Base-by-base conservation (phyloP, 169 alveolate genomes). In the Cystoisospora suis region DNA sequence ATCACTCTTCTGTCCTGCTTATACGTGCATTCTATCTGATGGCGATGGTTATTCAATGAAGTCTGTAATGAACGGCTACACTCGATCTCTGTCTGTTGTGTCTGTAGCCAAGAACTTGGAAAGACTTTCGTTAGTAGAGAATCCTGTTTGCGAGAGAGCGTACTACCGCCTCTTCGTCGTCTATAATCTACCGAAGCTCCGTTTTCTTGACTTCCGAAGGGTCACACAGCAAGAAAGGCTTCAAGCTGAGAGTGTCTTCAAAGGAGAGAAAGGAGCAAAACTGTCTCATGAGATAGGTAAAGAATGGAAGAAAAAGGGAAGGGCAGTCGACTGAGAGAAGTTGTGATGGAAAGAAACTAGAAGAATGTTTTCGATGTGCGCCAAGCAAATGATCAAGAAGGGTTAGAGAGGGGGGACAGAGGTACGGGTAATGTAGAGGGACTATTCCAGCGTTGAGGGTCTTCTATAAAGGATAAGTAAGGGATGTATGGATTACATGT, bases 141-240 rank as follows among this genome's bases (percentile, higher is more conserved):
- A 94, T 59, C 95, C 93, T 29, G 96, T 94, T 53, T 65, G 80
- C 81, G 88, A 94, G 32, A 87, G 93, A 49, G 96, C 96, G 59
- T 90, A 94, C 87, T 96, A 94, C 90, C 88, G 96, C 46, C 93
- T 90, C 53, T 96, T 89, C 58, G 85, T 96, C 77, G 75, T 94
- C 38, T 91, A 75, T 90, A 83, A 95, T 77, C 77, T 94, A 23
- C 97, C 97, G 36, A 79, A 92, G 6, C 90, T 96, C 89, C 93
- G 95, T 15, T 95, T 94, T 81, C 90, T 96, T 40, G 96, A 96
- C 91, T 96, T 95, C 87, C 27, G 61, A 81, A 92, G 91, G 80
- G 94, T 96, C 58, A 93, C 92, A 45, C 87, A 88, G 90, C 94
- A 94, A 88, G 97, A 96, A 56, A 89, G 97, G 40, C 94, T 77